phyloP scores from a whole-genome alignment of 2,329 filamentous ascomycete species.

The Paracamarosporium sp. region DNA sequence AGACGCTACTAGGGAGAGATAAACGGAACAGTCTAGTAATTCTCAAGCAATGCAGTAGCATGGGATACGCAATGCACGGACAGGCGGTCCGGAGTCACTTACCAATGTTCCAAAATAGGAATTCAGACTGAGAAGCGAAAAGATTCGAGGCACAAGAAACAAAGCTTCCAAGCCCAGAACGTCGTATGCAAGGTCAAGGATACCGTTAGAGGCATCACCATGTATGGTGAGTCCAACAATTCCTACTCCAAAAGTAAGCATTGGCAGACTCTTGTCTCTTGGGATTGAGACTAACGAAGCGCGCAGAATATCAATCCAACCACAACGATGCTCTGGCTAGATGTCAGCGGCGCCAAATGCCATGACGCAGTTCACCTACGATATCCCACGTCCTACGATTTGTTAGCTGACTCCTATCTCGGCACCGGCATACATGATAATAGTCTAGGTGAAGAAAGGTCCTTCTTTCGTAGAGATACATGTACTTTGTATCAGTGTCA shows the following conservation, averaged over 20 bases:
- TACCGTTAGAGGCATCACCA: conserved; percentile 56
- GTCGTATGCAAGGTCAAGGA: conserved; percentile 85
- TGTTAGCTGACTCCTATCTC: no score
- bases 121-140: conserved; percentile 83
- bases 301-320: conserved; percentile 75
- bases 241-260: conserved; percentile 53
- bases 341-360: conserved; percentile 4
- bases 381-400: conserved; percentile 61
- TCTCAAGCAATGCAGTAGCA: neutral
- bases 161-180: conserved; percentile 88
- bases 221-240: conserved; percentile 68
- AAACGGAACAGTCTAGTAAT: neutral
- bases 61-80: neutral
- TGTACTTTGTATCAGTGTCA: no score
- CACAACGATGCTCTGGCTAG: conserved; percentile 65
- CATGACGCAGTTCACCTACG: conserved; percentile 12
- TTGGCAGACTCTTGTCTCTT: neutral
- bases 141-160: conserved; percentile 87
- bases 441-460: no score
- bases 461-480: no score
- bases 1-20: neutral
- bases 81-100: conserved; percentile 21
- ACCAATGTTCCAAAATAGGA: conserved; percentile 86
- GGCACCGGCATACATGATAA: no score
- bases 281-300: conserved; percentile 63